Conservation (phyloP, 768 basidiomycete genomes). For the Tremella fuciformis region DNA sequence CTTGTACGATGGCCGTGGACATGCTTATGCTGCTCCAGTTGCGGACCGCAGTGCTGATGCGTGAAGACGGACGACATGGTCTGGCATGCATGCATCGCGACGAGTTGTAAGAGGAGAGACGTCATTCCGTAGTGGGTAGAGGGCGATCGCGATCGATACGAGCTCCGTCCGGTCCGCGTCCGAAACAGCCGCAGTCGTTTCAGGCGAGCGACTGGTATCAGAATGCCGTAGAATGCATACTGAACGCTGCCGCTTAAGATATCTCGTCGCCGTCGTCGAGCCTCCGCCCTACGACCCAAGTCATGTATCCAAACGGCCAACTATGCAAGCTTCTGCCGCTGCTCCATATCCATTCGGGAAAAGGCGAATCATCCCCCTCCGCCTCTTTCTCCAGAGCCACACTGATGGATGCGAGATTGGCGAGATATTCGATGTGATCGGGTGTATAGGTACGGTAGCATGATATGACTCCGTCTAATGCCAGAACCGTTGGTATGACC, state of each 20-base stretch:
- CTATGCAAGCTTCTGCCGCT: slow-evolving; percentile 32
- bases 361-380: slow-evolving; percentile 9
- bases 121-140: too few species aligned
- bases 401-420: slow-evolving; percentile 21
- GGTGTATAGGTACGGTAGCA: slow-evolving; percentile 37
- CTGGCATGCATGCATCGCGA: too few species aligned
- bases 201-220: too few species aligned
- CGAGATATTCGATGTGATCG: slow-evolving; percentile 28
- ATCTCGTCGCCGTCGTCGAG: background rate
- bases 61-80: too few species aligned
- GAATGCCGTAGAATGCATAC: too few species aligned
- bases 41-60: background rate
- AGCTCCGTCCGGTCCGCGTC: too few species aligned
- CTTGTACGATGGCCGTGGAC: slow-evolving; percentile 49
- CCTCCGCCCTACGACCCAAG: slow-evolving; percentile 32
- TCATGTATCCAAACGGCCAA: slow-evolving; percentile 29
- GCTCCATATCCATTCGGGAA: slow-evolving; percentile 43
- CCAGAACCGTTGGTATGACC: slow-evolving; percentile 43
- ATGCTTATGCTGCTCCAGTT: slow-evolving; percentile 13
- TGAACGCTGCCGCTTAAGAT: too few species aligned
- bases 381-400: slow-evolving; percentile 22
- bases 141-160: too few species aligned
- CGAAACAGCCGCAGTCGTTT: too few species aligned
- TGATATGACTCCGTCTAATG: slow-evolving; percentile 45
- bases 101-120: too few species aligned